phyloP scores from a whole-genome alignment of 2,329 filamentous ascomycete genomes.

The Apiospora kogelbergensis region DNA sequence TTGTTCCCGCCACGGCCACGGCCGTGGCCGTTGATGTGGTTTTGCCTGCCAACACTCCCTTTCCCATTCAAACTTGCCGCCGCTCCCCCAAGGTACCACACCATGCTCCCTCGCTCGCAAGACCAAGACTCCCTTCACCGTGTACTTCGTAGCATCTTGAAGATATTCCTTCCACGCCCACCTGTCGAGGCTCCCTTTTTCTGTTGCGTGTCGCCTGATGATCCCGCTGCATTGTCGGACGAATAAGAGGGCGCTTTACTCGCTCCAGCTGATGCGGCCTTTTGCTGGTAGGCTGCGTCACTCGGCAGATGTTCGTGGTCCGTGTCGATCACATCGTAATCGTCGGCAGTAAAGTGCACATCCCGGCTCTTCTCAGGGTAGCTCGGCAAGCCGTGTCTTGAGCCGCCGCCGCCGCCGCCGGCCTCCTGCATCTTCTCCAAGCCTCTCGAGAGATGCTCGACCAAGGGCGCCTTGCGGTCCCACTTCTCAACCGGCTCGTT shows the following conservation, averaged over 20 bases:
- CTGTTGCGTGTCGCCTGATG: not conserved
- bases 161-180: conserved; percentile 7
- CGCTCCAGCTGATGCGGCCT: not conserved
- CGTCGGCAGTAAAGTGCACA: conserved; percentile 13
- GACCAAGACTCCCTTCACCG: not conserved
- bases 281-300: conserved; percentile 1
- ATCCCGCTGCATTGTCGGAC: conserved; percentile 12
- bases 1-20: not conserved
- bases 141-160: conserved; percentile 13
- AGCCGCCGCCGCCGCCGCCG: conserved; percentile 11
- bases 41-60: not conserved
- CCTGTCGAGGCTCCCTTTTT: not conserved
- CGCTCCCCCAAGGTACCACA: not conserved
- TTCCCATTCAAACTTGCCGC: not conserved
- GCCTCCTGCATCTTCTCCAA: conserved; percentile 43
- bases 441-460: conserved; percentile 48
- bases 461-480: conserved; percentile 45
- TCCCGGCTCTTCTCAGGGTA: conserved; percentile 16
- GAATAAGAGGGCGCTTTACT: conserved; percentile 13
- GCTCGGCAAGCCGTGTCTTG: conserved; percentile 11
- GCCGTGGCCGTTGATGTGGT: not conserved
- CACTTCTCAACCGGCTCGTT: conserved; percentile 38
- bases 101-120: not conserved
- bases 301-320: conserved; percentile 24
- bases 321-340: conserved; percentile 25